Base-by-base conservation (phyloP, 495 filamentous ascomycete species). In the Geopyxis carbonaria region DNA sequence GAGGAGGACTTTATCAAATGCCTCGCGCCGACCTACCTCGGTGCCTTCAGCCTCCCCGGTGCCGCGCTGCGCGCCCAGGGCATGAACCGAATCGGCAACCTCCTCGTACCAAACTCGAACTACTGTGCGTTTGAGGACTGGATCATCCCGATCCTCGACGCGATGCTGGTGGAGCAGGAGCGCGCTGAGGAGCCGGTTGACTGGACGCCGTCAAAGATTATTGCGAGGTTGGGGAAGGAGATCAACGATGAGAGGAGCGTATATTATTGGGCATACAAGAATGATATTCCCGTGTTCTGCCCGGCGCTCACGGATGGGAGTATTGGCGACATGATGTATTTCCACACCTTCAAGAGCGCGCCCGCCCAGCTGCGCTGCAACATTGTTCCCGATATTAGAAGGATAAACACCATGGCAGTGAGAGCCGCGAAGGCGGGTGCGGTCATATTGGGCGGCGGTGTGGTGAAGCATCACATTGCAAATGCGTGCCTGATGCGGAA, bases 1-100 rank as follows among this genome's bases (percentile, higher is more conserved):
- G 89, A 99, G 59, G 89, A 99, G 58, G 89, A 95, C 56, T 67
- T 99, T 31, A 95, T 95, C 65, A 99, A 99, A 61, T 95, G 91
- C 48, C 73, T 95, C 1, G 89, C 75, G 3, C 76, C 80, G 14
- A 99, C 91, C 7, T 95, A 95, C 55, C 71, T 94, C 46, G 86
- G 81, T 22, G 72, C 77, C 6, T 95, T 95, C 63, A 64, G 62
- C 33, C 73, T 78, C 0, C 57, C 67, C 0, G 91, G 89, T 2
- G 73, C 78, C 15, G 68, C 69, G 11, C 68, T 95, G 1, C 76
- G 89, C 11, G 63, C 68, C 14, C 76, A 82, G 51, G 89, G 91
- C 1, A 67, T 94, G 38, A 95, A 99, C 56, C 73, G 91, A 10
- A 95, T 95, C 46, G 91, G 91, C 35, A 95, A 95, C 47, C 66